Evolutionary conservation across 2,329 filamentous ascomycete genomes (phyloP), one percentile per base, ranked within the genome.

Genomic region (Neofusicoccum parvum): DNA sequence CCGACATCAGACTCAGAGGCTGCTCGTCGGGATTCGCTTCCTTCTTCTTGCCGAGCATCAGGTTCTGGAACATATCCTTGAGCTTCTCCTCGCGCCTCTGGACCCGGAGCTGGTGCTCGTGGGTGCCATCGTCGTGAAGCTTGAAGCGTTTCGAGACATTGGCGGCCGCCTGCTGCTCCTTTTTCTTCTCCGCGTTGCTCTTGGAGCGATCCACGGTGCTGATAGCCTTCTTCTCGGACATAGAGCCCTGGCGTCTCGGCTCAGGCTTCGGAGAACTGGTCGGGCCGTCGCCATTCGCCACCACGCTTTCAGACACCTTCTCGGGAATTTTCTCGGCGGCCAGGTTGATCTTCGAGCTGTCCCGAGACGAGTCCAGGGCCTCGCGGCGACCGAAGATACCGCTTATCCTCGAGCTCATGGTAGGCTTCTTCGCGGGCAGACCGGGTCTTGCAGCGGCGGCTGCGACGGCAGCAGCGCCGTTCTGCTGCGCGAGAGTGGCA

Each of bases 51-150:
- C 92, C 92, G 65, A 85, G 83, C 62, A 98, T 85, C 37, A 97
- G 86, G 70, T 90, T 89, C 71, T 93, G 90, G 79, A 96, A 90
- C 88, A 98, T 92, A 77, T 96, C 93, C 20, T 91, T 90, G 65
- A 99, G 84, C 80, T 97, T 98, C 80, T 99, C 94, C 78, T 99
- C 94, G 65, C 95, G 88, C 76, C 92, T 92, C 67, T 92, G 91
- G 68, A 92, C 94, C 80, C 92, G 95, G 69, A 99, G 87, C 72
- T 92, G 88, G 76, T 99, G 95, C 72, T 91, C 89, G 74, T 99
- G 95, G 41, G 88, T 86, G 69, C 92, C 91, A 68, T 90, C 85
- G 1, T 86, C 80, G 56, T 84, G 80, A 23, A 83, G 68, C 77
- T 87, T 87, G 74, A 89, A 90, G 43, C 87, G 78, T 69, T 70